A percentile compares a stretch with the other conserved stretches of the same genome.
phyloP scores from a whole-genome alignment of 306 rosid species.

The Trifolium repens region DNA sequence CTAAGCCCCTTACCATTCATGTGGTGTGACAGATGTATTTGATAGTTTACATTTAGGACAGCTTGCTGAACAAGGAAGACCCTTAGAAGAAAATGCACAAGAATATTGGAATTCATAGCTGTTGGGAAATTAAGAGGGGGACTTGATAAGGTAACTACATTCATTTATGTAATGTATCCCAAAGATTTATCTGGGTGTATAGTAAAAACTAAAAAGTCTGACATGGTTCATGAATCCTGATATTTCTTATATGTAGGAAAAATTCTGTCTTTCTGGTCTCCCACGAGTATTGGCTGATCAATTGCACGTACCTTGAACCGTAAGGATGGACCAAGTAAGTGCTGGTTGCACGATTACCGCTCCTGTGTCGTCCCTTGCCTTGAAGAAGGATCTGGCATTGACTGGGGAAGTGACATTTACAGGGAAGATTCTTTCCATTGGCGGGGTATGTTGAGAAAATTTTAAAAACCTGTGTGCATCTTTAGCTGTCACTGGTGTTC shows the following conservation, averaged over 20 bases:
- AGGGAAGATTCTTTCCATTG: constrained; percentile 96
- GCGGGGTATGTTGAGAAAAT: constrained; percentile 74
- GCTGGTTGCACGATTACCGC: constrained; percentile 99
- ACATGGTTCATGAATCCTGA: constrained; percentile 13
- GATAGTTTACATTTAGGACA: neutral
- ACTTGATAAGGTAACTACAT: constrained; percentile 76
- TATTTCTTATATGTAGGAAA: constrained; percentile 66
- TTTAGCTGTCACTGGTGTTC: neutral
- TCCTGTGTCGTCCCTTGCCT: constrained; percentile 83
- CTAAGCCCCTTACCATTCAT: too few relatives aligned
- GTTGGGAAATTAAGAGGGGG: constrained; percentile 98
- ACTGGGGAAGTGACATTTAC: constrained; percentile 97
- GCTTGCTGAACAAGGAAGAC: too few relatives aligned
- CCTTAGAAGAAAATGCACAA: constrained; percentile 14
- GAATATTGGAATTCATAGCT: constrained; percentile 96
- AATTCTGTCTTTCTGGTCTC: constrained; percentile 97
- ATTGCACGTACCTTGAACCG: constrained; percentile 98
- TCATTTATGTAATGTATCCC: constrained; percentile 13
- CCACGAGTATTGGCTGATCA: constrained; percentile 99
- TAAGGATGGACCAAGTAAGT: constrained; percentile 85
- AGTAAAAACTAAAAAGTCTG: constrained; percentile 20
- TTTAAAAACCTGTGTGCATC: neutral
- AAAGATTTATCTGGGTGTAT: constrained; percentile 14
- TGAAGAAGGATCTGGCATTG: constrained; percentile 92
- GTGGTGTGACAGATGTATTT: too few relatives aligned